phyloP scores from a whole-genome alignment of 345 rosid genomes.

The Physaria fendleri region DNA sequence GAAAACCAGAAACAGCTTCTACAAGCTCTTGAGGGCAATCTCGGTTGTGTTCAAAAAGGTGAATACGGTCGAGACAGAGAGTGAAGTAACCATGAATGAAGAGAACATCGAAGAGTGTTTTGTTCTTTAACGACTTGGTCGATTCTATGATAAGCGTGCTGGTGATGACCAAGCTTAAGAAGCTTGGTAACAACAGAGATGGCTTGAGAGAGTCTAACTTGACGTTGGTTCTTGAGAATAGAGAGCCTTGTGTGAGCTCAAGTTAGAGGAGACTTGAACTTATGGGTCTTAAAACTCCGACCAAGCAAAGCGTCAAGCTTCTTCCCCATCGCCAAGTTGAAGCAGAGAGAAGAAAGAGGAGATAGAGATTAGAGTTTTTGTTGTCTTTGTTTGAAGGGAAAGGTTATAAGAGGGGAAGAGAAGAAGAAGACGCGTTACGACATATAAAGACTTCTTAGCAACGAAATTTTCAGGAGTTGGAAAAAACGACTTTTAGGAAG shows the following conservation, averaged over 20 bases:
- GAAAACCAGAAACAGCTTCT: slow-evolving; percentile 68
- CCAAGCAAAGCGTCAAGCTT: slow-evolving; percentile 68
- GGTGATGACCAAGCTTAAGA: slow-evolving; percentile 63
- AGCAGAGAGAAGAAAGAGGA: background rate
- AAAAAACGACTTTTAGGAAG: no score
- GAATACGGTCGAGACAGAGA: slow-evolving; percentile 56
- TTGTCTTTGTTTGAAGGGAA: background rate
- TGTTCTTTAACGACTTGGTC: slow-evolving; percentile 55
- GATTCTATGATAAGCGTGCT: slow-evolving; percentile 63
- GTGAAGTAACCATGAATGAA: slow-evolving; percentile 61
- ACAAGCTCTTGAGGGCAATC: slow-evolving; percentile 72
- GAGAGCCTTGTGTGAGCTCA: slow-evolving; percentile 66
- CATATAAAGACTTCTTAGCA: slow-evolving; percentile 27
- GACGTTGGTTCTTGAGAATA: slow-evolving; percentile 71
- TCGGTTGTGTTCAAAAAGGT: slow-evolving; percentile 58
- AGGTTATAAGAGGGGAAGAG: slow-evolving; percentile 4
- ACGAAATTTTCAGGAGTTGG: no score
- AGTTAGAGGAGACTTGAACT: slow-evolving; percentile 50
- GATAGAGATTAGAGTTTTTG: background rate
- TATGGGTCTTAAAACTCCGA: slow-evolving; percentile 52
- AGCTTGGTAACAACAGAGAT: slow-evolving; percentile 71
- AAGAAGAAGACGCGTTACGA: slow-evolving; percentile 25
- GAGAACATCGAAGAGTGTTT: slow-evolving; percentile 57
- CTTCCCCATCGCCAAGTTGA: slow-evolving; percentile 65
- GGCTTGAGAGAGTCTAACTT: slow-evolving; percentile 43